phyloP scores from a whole-genome alignment of 148 eudicot genomes.

The Vaccinium macrocarpon region DNA sequence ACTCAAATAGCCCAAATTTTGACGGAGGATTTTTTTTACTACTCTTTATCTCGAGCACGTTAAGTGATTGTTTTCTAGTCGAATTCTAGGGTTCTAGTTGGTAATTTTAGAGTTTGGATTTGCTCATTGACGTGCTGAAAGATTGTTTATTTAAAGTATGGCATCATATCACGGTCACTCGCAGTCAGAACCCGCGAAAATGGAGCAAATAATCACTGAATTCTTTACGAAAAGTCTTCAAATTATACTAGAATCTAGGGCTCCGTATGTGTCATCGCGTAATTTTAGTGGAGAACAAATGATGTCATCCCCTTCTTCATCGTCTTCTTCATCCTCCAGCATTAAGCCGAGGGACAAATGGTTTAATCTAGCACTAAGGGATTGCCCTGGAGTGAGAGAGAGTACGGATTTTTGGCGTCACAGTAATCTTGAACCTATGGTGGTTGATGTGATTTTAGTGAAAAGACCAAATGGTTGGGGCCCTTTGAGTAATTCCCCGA shows the following conservation, averaged over 20 bases:
- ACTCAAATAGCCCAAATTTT: neutral
- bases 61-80: neutral
- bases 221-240: slow-evolving; percentile 81
- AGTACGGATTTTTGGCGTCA: slow-evolving; percentile 83
- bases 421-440: slow-evolving; percentile 84
- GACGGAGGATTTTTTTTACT: too few relatives aligned
- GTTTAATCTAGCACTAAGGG: slow-evolving; percentile 84
- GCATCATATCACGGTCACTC: slow-evolving; percentile 58
- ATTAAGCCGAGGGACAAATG: slow-evolving; percentile 78
- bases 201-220: slow-evolving; percentile 87
- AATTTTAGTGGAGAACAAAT: slow-evolving; percentile 76
- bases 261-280: slow-evolving; percentile 72
- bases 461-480: slow-evolving; percentile 46
- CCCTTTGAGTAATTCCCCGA: slow-evolving; percentile 43
- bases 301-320: slow-evolving; percentile 66
- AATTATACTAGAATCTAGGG: slow-evolving; percentile 78
- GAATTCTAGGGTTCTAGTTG: slow-evolving; percentile 1
- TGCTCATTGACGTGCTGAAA: neutral
- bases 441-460: slow-evolving; percentile 72
- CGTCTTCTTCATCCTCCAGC: slow-evolving; percentile 77
- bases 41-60: too few relatives aligned
- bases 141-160: slow-evolving; percentile 32
- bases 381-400: slow-evolving; percentile 83
- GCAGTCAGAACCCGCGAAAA: slow-evolving; percentile 71
- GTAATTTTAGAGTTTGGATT: neutral